Base-by-base conservation (phyloP, 2,329 filamentous ascomycete genomes). In the Pestalotiopsis sp. region DNA sequence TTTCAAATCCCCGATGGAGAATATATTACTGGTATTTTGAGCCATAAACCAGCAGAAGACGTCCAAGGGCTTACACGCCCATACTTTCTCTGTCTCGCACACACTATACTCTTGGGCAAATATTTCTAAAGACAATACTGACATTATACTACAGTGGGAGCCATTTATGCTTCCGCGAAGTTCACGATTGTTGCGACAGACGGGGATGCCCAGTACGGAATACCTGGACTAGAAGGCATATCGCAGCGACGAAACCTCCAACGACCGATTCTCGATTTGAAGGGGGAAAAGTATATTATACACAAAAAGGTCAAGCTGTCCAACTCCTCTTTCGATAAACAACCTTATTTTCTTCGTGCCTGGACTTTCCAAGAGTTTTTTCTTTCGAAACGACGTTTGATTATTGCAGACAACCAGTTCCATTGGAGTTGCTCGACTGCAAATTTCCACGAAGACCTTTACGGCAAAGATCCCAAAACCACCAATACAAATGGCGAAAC, bases 81-180 rank as follows among this genome's bases (percentile, higher is more conserved):
- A 27, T 27, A 4, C 27, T 27, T 4, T 27, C 6, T 27, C 27
- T 27, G 27, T 27, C 27, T 27, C 14, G 20, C 20, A 23, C 20
- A 49, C 45, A 49, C 17, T 4, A 17, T 45, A 13, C 40, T 49
- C 4, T 59, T 13, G 17, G 23, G 9, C 57, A 36, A 27, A 25
- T 59, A 27, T 27, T 7, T 20, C n/a, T 27, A 25, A 59, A 25
- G 20, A 59, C 9, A 49, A 49, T 7, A n/a, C 45, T 49, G 14
- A 49, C 14, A 49, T 5, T 7, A 49, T 20, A 17, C 17, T 49
- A 14, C 45, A 49, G 45, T 62, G 65, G 66, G 66, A 5, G 59
- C 41, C 5, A 68, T 68, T 7, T 68, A 68, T n/a, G 66, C 66
- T 13, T 63, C 66, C 6, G 66, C 66, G 7, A 68, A 57, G 13